Evolutionary conservation across 805 yeast species (phyloP).

Genomic region (Maudiozyma turicensis): DNA sequence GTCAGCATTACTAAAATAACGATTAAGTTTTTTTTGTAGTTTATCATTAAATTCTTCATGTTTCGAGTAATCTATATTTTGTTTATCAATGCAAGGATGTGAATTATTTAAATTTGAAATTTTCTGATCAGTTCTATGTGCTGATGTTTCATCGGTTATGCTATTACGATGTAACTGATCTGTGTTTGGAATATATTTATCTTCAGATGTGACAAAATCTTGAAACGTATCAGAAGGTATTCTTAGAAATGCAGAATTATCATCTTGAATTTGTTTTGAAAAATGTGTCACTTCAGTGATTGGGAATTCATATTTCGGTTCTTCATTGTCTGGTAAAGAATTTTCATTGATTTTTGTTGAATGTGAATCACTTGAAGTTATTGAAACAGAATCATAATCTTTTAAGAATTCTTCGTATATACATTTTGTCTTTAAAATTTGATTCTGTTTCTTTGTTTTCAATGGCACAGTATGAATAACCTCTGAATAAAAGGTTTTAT

Average conservation of each 20-base stretch:
- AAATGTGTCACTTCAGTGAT: neutral
- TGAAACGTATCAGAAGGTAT: neutral
- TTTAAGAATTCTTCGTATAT: constrained; percentile 1
- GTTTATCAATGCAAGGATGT: neutral
- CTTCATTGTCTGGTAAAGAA: neutral
- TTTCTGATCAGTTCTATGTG: neutral
- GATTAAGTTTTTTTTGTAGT: constrained; percentile 1
- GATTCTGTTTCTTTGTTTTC: constrained; percentile 8
- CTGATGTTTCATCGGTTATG: neutral
- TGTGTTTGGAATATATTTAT: neutral
- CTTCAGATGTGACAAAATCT: neutral
- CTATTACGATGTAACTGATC: neutral
- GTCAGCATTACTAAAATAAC: constrained; percentile 13
- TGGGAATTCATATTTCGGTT: neutral
- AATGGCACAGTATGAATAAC: constrained; percentile 22
- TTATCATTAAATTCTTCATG: constrained; percentile 2
- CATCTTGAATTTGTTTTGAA: neutral
- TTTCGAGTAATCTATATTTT: neutral
- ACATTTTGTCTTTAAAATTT: neutral
- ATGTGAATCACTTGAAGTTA: neutral
- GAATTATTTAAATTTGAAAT: neutral
- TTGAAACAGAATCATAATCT: neutral
- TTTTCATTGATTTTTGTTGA: neutral
- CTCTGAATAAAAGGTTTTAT: neutral
- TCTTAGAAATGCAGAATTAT: neutral